A percentile compares a stretch with the other conserved stretches of the same genome.
phyloP scores from a whole-genome alignment of 768 basidiomycete genomes.

The Tricholoma bakamatsutake region DNA sequence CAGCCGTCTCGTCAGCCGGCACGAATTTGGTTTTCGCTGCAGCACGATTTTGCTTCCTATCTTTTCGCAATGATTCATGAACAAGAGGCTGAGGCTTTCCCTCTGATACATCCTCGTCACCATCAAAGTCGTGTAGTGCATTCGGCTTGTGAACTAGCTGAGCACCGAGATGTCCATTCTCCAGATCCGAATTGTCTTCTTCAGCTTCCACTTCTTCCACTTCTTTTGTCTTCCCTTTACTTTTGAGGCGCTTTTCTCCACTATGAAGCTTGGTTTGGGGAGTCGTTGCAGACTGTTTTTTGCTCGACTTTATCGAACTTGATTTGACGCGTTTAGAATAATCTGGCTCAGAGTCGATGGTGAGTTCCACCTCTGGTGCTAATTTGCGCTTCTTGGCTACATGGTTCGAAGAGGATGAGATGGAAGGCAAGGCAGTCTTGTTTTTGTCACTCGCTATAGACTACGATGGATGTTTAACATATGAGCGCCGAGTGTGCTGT shows the following conservation, averaged over 20 bases:
- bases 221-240: slow-evolving; percentile 14
- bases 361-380: slow-evolving; percentile 11
- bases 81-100: slow-evolving; percentile 23
- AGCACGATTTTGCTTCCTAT: slow-evolving; percentile 22
- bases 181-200: slow-evolving; percentile 29
- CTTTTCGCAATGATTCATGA: slow-evolving; percentile 55
- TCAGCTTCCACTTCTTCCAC: slow-evolving; percentile 21
- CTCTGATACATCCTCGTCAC: slow-evolving; percentile 13
- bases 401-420: slow-evolving; percentile 19
- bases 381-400: slow-evolving; percentile 29
- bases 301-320: slow-evolving; percentile 7
- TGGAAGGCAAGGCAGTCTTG: slow-evolving; percentile 7
- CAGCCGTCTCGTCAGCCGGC: slow-evolving; percentile 66
- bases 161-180: slow-evolving; percentile 24
- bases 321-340: slow-evolving; percentile 23
- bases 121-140: slow-evolving; percentile 4
- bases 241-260: slow-evolving; percentile 7
- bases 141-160: neutral
- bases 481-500: neutral
- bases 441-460: slow-evolving; percentile 6
- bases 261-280: slow-evolving; percentile 13
- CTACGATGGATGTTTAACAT: slow-evolving; percentile 3
- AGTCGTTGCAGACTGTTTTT: neutral
- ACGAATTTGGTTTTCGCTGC: slow-evolving; percentile 39
- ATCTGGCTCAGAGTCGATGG: neutral